These are phyloP conservation scores for Aspergillus quadrilineatus DNA, from an alignment of 2,329 filamentous ascomycete species.

Conservation along the genomic window DNA sequence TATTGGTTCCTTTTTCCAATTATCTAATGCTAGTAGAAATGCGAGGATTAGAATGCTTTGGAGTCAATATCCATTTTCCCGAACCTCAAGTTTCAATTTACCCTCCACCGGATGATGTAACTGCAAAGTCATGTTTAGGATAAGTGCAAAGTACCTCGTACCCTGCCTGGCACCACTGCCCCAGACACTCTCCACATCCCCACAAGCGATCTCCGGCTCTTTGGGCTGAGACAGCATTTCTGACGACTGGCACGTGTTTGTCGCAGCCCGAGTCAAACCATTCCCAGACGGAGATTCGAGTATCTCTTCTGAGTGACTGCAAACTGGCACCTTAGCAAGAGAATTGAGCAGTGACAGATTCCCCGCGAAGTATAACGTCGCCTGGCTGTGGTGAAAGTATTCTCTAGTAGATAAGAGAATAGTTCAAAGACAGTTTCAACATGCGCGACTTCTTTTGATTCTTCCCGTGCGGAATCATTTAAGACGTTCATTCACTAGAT, in stretches of 20 bases:
- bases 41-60: background rate
- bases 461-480: background rate
- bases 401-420: background rate
- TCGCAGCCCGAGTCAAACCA: background rate
- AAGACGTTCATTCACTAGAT: background rate
- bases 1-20: background rate
- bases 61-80: background rate
- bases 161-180: background rate
- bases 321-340: background rate
- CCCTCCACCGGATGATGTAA: background rate
- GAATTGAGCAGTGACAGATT: background rate
- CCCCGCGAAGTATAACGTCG: background rate
- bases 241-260: background rate
- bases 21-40: no score
- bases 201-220: background rate
- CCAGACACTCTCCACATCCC: constrained; percentile 4
- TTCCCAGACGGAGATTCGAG: background rate
- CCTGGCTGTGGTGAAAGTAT: no score
- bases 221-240: background rate
- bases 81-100: background rate
- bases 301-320: background rate
- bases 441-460: no score
- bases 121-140: no score
- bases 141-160: background rate
- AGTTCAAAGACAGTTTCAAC: background rate